A percentile compares a stretch with the other conserved stretches of the same genome.
Evolutionary conservation across 805 yeast genomes (phyloP).

Genomic region (Komagataella phaffii): DNA sequence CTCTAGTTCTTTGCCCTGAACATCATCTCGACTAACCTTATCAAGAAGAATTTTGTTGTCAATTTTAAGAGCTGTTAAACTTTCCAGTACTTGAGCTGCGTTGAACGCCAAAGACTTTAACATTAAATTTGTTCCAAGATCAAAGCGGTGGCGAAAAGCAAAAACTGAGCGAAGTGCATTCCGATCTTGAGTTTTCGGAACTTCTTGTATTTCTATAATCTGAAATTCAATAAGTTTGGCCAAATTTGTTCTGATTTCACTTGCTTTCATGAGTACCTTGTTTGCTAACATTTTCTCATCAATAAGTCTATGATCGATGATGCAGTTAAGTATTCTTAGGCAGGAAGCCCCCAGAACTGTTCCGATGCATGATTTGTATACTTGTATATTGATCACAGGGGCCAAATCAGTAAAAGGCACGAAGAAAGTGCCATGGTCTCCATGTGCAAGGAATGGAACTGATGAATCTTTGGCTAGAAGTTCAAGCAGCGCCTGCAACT

Average conservation of each 20-base stretch:
- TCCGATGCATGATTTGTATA: constrained; percentile 44
- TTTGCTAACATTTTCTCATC: constrained; percentile 80
- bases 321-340: constrained; percentile 63
- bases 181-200: constrained; percentile 83
- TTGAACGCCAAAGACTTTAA: constrained; percentile 31
- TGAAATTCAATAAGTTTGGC: constrained; percentile 55
- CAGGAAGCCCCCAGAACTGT: constrained; percentile 54
- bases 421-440: constrained; percentile 41
- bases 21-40: constrained; percentile 84
- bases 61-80: constrained; percentile 36
- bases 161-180: constrained; percentile 83
- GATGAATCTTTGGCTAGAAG: constrained; percentile 38
- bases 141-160: constrained; percentile 54
- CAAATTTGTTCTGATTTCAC: constrained; percentile 59
- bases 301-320: constrained; percentile 53
- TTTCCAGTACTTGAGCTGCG: constrained; percentile 36
- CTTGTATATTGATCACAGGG: constrained; percentile 29
- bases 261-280: constrained; percentile 63
- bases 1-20: constrained; percentile 67
- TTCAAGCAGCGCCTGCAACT: constrained; percentile 44
- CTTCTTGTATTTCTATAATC: constrained; percentile 79
- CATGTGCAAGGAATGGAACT: constrained; percentile 47
- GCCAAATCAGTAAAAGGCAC: constrained; percentile 47
- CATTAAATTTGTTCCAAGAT: constrained; percentile 20
- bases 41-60: constrained; percentile 57